Base-by-base conservation (phyloP, 1,284 basidiomycete species). In the Malassezia equina region DNA sequence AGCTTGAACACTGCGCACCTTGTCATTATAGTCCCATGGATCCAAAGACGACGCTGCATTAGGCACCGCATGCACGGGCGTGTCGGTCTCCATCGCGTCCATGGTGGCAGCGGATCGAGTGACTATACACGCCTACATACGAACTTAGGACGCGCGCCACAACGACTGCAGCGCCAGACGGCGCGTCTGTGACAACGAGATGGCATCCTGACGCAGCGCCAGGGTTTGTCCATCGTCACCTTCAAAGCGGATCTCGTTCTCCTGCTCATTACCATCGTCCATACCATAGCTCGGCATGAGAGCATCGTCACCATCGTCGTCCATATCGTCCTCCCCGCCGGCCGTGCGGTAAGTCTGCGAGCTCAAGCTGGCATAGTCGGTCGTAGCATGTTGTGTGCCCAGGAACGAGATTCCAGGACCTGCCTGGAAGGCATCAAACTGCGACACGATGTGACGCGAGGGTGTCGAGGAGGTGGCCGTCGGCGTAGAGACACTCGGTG, bases 211-310 rank as follows among this genome's bases (percentile, higher is more conserved):
- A n/a, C 64, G 49, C 51, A 62, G 66, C 9, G 64, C 62, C 31
- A 74, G 52, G 8, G 51, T 61, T 52, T 70, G 68, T 1, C 71
- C 71, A 47, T 74, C 64, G 27, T 72, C 71, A 21, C 71, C 71
- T 31, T 63, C 60, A 17, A 72, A 64, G 15, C 64, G 57, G 13
- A 71, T 53, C 15, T 68, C 66, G 25, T 52, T 52, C n/a, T 46
- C 47, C n/a, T 60, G 50, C 12, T 61, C 59, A 24, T 62, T 55
- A 1, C 63, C 66, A 27, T 55, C 58, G 0, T 58, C 59, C 28
- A 56, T 50, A 4, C 27, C 25, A 12, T 58, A 59, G 21, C 59
- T 55, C 13, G 55, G 60, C 13, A 46, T 58, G 9, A 58, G 58
- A 11, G 64, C 66, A 15, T 63, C 58, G 31, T 57, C 55, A 7